Evolutionary conservation across 768 basidiomycete genomes (phyloP).

Genomic region (Amanita thiersii): DNA sequence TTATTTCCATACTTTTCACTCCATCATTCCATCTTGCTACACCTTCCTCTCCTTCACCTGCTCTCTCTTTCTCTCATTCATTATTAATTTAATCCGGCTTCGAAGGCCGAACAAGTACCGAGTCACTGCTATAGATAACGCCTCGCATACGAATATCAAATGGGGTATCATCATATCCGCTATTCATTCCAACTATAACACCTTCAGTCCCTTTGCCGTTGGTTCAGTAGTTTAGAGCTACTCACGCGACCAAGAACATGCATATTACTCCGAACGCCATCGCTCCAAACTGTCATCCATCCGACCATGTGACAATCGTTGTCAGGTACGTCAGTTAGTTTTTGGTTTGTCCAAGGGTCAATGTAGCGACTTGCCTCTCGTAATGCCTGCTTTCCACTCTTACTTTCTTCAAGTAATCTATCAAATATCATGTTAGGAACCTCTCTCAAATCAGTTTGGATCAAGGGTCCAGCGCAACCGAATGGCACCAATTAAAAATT

Average conservation of each 20-base stretch:
- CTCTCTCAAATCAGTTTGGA: background rate
- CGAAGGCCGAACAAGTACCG: no score
- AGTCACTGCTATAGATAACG: no score
- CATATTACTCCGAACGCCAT: constrained; percentile 88
- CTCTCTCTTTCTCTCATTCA: no score
- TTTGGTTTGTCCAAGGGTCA: background rate
- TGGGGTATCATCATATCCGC: constrained; percentile 14
- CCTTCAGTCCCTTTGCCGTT: background rate
- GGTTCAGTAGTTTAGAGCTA: constrained; percentile 15
- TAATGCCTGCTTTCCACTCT: constrained; percentile 81
- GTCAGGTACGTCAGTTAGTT: constrained; percentile 3
- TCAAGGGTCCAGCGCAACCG: no score
- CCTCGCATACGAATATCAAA: background rate
- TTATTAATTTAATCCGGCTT: no score
- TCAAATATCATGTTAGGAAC: constrained; percentile 11
- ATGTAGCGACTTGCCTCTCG: constrained; percentile 60
- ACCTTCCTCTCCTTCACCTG: no score
- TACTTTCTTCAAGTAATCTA: constrained; percentile 81
- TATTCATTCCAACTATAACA: constrained; percentile 75
- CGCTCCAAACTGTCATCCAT: constrained; percentile 63
- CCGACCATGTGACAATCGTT: constrained; percentile 1
- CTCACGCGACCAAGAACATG: constrained; percentile 91
- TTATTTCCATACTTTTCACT: no score
- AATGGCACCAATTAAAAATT: no score
- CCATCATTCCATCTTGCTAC: no score